phyloP scores from a whole-genome alignment of 129 eudicot genomes.

The Tagetes erecta region DNA sequence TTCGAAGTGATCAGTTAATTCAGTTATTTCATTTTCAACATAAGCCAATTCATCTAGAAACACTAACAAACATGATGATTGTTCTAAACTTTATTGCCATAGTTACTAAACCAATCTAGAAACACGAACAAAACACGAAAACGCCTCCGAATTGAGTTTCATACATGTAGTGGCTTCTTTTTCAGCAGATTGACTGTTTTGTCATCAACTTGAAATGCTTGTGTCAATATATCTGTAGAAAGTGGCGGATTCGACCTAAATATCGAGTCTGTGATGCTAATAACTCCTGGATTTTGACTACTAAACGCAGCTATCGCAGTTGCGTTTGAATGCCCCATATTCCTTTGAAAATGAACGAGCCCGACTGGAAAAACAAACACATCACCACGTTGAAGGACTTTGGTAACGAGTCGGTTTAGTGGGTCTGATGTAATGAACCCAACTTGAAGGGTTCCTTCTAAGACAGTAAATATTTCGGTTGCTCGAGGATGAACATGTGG shows the following conservation, averaged over 20 bases:
- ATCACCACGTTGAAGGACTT: constrained; percentile 50
- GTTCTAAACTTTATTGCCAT: constrained; percentile 11
- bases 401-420: constrained; percentile 43
- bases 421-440: constrained; percentile 55
- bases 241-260: constrained; percentile 42
- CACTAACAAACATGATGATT: neutral
- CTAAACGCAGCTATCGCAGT: constrained; percentile 47
- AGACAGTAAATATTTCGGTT: constrained; percentile 43
- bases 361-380: constrained; percentile 54
- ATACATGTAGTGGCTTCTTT: constrained; percentile 18
- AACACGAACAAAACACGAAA: constrained; percentile 16
- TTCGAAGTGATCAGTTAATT: too few relatives aligned
- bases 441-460: constrained; percentile 49
- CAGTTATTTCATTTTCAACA: too few relatives aligned
- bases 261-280: constrained; percentile 40
- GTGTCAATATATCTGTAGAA: constrained; percentile 37
- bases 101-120: neutral
- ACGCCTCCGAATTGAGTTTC: constrained; percentile 6
- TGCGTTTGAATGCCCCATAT: constrained; percentile 39
- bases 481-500: constrained; percentile 58
- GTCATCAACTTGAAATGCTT: constrained; percentile 39
- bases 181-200: constrained; percentile 25
- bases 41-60: too few relatives aligned
- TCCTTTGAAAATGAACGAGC: constrained; percentile 48
- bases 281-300: constrained; percentile 48